Conservation (phyloP, 2,329 filamentous ascomycete species). For the Colletotrichum sp. region DNA sequence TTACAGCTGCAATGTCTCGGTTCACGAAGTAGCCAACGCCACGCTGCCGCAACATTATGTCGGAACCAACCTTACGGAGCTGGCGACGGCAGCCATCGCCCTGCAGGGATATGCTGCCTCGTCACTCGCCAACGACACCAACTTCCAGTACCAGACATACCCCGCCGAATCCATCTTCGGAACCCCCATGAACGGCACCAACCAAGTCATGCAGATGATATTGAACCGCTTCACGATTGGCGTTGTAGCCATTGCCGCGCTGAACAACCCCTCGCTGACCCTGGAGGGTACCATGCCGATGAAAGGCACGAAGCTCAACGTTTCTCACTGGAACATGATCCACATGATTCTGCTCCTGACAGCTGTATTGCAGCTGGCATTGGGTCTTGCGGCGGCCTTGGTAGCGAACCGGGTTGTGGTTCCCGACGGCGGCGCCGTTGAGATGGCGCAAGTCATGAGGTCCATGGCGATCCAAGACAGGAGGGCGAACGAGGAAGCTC, state of each 20-base stretch:
- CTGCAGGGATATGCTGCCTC: slow-evolving; percentile 40
- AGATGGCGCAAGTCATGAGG: slow-evolving; percentile 20
- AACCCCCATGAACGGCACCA: slow-evolving; percentile 30
- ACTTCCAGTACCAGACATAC: slow-evolving; percentile 43
- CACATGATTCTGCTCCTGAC: slow-evolving; percentile 37
- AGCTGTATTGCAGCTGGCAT: slow-evolving; percentile 32
- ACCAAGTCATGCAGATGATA: slow-evolving; percentile 35
- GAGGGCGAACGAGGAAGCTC: background rate
- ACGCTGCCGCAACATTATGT: slow-evolving; percentile 38
- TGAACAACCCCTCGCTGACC: slow-evolving; percentile 29
- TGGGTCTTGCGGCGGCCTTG: slow-evolving; percentile 26
- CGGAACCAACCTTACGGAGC: slow-evolving; percentile 34
- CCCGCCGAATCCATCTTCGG: slow-evolving; percentile 46
- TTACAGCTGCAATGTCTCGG: slow-evolving; percentile 43
- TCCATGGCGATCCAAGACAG: slow-evolving; percentile 16
- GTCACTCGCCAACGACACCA: slow-evolving; percentile 24
- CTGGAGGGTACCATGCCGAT: slow-evolving; percentile 32
- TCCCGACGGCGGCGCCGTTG: slow-evolving; percentile 12
- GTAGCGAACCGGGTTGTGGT: slow-evolving; percentile 32
- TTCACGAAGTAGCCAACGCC: slow-evolving; percentile 37
- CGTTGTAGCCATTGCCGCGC: slow-evolving; percentile 36
- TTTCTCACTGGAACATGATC: slow-evolving; percentile 34
- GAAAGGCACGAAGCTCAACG: slow-evolving; percentile 33
- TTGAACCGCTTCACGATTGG: slow-evolving; percentile 41
- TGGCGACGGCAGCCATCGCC: slow-evolving; percentile 42